Evolutionary conservation across 176 grass and related monocot species (phyloP).

Genomic region (Oryza australiensis): DNA sequence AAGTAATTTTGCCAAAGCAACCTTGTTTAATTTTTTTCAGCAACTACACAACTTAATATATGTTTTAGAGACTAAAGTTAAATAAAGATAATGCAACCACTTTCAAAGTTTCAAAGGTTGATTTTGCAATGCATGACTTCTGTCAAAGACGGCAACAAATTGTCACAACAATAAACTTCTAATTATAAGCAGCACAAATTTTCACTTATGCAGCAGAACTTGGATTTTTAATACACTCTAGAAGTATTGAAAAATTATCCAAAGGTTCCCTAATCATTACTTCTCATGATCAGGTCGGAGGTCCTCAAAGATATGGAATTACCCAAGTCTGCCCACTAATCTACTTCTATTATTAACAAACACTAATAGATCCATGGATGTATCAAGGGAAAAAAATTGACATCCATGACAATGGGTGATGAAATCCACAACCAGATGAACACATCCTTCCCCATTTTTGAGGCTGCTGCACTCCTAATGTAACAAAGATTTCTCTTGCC

Average conservation of each 20-base stretch:
- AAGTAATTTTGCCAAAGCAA: background rate
- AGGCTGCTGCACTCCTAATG: too few relatives aligned
- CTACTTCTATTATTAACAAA: background rate
- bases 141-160: background rate
- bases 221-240: background rate
- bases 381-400: background rate
- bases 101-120: background rate
- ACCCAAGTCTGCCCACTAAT: background rate
- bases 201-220: background rate
- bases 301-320: too few relatives aligned
- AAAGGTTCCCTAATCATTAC: too few relatives aligned
- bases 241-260: too few relatives aligned
- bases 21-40: background rate
- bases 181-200: background rate
- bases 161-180: background rate
- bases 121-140: background rate
- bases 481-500: too few relatives aligned
- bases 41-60: background rate
- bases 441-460: too few relatives aligned
- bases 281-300: too few relatives aligned
- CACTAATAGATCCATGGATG: background rate
- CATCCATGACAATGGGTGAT: too few relatives aligned
- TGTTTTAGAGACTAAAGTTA: background rate
- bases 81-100: background rate
- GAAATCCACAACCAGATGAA: too few relatives aligned